phyloP scores from a whole-genome alignment of 2,329 filamentous ascomycete genomes.

The Shiraia bambusicola region DNA sequence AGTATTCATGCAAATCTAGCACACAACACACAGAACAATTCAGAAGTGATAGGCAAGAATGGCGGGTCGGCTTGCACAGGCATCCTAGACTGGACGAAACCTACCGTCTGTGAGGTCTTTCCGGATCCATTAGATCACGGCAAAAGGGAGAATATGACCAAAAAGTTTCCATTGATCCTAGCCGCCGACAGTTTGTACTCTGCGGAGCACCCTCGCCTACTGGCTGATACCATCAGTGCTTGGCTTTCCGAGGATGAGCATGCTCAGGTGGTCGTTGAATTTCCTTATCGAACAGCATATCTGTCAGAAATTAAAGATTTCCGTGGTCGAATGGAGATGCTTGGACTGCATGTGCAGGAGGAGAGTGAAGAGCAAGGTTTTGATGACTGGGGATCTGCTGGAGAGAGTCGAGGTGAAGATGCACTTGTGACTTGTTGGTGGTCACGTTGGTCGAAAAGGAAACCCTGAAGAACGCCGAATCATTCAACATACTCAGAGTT shows the following conservation, averaged over 20 bases:
- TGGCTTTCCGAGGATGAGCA: constrained; percentile 62
- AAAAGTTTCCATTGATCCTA: constrained; percentile 63
- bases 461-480: not conserved
- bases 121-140: constrained; percentile 4
- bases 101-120: constrained; percentile 49
- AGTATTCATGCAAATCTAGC: constrained; percentile 79
- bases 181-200: constrained; percentile 88
- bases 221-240: constrained; percentile 68
- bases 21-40: constrained; percentile 71
- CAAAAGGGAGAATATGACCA: constrained; percentile 11
- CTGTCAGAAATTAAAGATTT: constrained; percentile 67
- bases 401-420: constrained; percentile 50
- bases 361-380: constrained; percentile 65
- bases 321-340: constrained; percentile 58
- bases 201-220: constrained; percentile 72
- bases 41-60: constrained; percentile 53
- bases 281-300: constrained; percentile 74
- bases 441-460: constrained; percentile 41
- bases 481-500: not conserved
- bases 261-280: constrained; percentile 74
- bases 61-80: constrained; percentile 63
- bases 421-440: constrained; percentile 67
- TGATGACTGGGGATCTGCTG: constrained; percentile 68
- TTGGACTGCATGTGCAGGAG: constrained; percentile 57
- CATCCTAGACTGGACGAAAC: constrained; percentile 71